A percentile compares a stretch with the other conserved stretches of the same genome.
Conservation (phyloP, 768 basidiomycete species). For the Boletus rubropictus region DNA sequence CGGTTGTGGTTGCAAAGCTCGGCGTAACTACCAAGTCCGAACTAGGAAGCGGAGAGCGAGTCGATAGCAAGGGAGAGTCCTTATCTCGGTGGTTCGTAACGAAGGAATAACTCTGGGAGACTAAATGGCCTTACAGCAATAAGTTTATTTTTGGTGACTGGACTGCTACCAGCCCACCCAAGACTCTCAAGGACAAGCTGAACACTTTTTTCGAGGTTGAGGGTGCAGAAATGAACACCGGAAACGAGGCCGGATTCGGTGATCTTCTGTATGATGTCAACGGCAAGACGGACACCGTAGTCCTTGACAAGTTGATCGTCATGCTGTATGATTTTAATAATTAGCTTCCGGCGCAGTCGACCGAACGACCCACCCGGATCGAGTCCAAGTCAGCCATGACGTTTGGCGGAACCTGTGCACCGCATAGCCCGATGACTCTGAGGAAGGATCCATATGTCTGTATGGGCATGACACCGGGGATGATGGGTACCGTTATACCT, state of each 20-base stretch:
- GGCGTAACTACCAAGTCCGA: slow-evolving; percentile 54
- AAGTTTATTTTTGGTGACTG: slow-evolving; percentile 52
- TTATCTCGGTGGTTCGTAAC: slow-evolving; percentile 17
- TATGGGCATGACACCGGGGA: slow-evolving; percentile 97
- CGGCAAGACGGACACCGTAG: slow-evolving; percentile 84
- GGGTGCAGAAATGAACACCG: slow-evolving; percentile 91
- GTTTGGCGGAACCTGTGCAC: slow-evolving; percentile 63
- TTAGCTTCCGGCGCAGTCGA: background rate
- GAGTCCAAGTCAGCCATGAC: slow-evolving; percentile 63
- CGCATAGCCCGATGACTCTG: slow-evolving; percentile 85
- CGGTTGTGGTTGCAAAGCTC: slow-evolving; percentile 55
- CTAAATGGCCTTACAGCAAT: slow-evolving; percentile 47
- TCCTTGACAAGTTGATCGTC: slow-evolving; percentile 94
- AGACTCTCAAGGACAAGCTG: slow-evolving; percentile 77
- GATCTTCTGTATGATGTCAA: slow-evolving; percentile 66
- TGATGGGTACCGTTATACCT: slow-evolving; percentile 88
- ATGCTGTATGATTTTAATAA: slow-evolving; percentile 42
- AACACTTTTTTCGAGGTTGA: slow-evolving; percentile 96
- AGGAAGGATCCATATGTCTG: slow-evolving; percentile 94
- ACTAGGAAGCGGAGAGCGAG: slow-evolving; percentile 24
- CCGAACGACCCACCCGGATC: slow-evolving; percentile 56
- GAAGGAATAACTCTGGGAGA: background rate
- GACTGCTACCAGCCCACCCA: slow-evolving; percentile 54
- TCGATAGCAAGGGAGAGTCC: slow-evolving; percentile 37
- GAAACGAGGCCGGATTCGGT: slow-evolving; percentile 50